These are phyloP conservation scores for Plasmopara muralis DNA, from an alignment of 352 stramenopile genomes.

Conservation along the genomic window DNA sequence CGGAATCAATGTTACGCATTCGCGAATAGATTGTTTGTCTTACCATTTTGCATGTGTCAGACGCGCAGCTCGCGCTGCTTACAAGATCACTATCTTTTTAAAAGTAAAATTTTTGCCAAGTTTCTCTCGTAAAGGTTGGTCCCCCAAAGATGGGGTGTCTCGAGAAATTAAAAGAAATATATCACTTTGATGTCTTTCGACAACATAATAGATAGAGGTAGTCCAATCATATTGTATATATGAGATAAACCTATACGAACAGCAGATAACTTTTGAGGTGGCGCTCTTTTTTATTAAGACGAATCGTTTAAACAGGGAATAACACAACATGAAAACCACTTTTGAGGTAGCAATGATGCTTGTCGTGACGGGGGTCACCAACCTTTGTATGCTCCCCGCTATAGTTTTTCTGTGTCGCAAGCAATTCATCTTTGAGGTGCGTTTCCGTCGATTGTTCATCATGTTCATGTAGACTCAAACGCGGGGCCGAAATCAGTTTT, in stretches of 20 bases:
- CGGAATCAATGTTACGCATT: no score
- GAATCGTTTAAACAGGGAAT: no score
- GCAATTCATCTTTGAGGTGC: constrained; percentile 70
- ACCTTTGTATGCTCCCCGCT: constrained; percentile 74
- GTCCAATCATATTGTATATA: no score
- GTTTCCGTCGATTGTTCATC: background rate
- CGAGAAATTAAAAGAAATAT: constrained; percentile 89
- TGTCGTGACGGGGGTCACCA: constrained; percentile 61
- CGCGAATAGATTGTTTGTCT: no score
- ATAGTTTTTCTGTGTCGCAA: constrained; percentile 49
- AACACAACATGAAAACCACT: constrained; percentile 40
- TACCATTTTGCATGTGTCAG: no score
- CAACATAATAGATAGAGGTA: no score
- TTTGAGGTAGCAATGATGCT: constrained; percentile 72
- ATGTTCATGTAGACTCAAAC: background rate
- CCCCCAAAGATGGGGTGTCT: constrained; percentile 41
- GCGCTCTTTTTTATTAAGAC: background rate
- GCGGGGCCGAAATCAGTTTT: background rate
- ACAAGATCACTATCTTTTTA: no score
- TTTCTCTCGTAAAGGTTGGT: background rate
- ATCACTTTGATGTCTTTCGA: constrained; percentile 76
- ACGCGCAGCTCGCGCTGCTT: no score
- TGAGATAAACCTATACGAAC: background rate
- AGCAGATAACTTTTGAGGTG: constrained; percentile 6
- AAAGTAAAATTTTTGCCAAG: no score